Conservation (phyloP, 495 filamentous ascomycete species). For the Viridothelium virens region DNA sequence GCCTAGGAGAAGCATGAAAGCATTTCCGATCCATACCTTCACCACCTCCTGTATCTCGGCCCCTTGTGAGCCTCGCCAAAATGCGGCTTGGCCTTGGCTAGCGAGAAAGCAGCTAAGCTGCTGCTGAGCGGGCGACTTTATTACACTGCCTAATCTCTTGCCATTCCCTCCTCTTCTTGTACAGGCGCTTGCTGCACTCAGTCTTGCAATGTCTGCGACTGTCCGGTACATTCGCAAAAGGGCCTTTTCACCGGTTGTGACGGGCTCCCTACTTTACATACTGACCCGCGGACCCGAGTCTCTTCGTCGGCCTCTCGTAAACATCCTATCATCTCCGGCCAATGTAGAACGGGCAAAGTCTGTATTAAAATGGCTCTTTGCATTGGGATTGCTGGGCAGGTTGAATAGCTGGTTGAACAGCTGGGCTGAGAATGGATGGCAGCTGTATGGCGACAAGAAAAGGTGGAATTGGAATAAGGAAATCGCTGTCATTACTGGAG, state of each 20-base stretch:
- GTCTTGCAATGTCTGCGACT: neutral
- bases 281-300: constrained; percentile 20
- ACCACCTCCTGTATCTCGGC: neutral
- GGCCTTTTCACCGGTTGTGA: constrained; percentile 17
- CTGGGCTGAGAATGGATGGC: constrained; percentile 46
- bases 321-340: constrained; percentile 15
- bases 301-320: constrained; percentile 15
- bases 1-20: neutral
- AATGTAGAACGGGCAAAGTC: constrained; percentile 13
- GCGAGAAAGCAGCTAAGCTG: too few species aligned
- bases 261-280: constrained; percentile 17
- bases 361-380: constrained; percentile 25
- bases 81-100: too few species aligned
- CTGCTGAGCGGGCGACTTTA: neutral
- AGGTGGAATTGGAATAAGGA: constrained; percentile 43
- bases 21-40: neutral
- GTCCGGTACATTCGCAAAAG: neutral
- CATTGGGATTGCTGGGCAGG: constrained; percentile 37
- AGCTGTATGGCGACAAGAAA: constrained; percentile 26
- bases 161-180: neutral
- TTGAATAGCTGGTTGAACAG: constrained; percentile 39
- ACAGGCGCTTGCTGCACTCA: neutral
- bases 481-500: constrained; percentile 52
- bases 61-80: neutral
- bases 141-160: neutral